Conservation (phyloP, 495 filamentous ascomycete species). For the Aspergillus bertholletiae region DNA sequence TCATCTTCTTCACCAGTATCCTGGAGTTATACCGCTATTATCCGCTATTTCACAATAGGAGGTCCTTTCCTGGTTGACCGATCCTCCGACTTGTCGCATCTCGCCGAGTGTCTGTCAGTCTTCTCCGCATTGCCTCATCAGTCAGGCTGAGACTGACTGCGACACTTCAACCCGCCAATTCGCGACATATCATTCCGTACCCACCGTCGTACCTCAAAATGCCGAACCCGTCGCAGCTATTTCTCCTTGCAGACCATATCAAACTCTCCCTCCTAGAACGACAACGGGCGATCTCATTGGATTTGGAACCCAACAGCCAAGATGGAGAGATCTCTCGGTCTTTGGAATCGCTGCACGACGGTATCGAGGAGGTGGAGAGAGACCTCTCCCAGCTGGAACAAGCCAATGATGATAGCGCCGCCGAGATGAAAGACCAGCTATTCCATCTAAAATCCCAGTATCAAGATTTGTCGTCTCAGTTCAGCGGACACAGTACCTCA, state of each 20-base stretch:
- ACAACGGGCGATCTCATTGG: constrained; percentile 83
- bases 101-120: background rate
- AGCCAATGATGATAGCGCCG: constrained; percentile 51
- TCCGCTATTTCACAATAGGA: too few species aligned
- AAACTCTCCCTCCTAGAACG: constrained; percentile 68
- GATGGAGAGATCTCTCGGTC: constrained; percentile 88
- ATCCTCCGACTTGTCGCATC: too few species aligned
- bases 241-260: constrained; percentile 53
- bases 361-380: constrained; percentile 70
- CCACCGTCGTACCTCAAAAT: constrained; percentile 34
- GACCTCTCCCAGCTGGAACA: constrained; percentile 61
- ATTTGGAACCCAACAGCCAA: constrained; percentile 78
- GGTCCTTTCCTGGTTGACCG: too few species aligned
- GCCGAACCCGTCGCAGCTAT: constrained; percentile 54
- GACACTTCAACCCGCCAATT: background rate
- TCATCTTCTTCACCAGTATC: background rate
- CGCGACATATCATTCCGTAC: background rate
- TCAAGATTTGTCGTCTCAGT: constrained; percentile 56
- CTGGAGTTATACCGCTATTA: too few species aligned
- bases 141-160: background rate
- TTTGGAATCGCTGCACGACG: constrained; percentile 78
- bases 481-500: constrained; percentile 56
- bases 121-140: constrained; percentile 4
- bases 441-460: constrained; percentile 52
- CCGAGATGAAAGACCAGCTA: constrained; percentile 71